Evolutionary conservation across 495 filamentous ascomycete species (phyloP).

Genomic region (Neurospora discreta): DNA sequence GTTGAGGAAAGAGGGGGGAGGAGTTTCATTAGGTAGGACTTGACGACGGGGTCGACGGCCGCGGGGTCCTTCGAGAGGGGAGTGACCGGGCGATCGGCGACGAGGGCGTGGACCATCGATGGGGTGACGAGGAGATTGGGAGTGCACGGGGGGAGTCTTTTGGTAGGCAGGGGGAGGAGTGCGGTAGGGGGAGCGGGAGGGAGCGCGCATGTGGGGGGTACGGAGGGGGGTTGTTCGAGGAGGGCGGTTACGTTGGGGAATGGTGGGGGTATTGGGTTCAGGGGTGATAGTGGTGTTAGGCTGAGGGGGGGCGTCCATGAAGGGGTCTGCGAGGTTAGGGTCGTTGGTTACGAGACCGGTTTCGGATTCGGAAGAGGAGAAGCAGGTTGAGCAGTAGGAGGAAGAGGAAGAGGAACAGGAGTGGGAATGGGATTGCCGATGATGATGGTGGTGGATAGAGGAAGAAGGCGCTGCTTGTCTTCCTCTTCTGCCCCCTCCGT

Average conservation of each 20-base stretch:
- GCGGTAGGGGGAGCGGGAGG: neutral
- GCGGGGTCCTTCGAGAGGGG: neutral
- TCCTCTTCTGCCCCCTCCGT: neutral
- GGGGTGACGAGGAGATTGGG: neutral
- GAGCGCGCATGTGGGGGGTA: neutral
- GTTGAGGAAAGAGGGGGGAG: neutral
- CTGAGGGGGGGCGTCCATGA: neutral
- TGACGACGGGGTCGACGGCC: neutral
- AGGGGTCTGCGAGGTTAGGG: neutral
- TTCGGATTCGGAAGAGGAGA: neutral
- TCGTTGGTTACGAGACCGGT: neutral
- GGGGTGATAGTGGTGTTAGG: neutral
- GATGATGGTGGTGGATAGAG: neutral
- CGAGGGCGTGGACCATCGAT: neutral
- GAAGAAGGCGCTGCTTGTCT: neutral
- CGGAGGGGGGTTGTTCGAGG: neutral
- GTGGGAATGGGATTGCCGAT: neutral
- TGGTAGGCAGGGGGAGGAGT: neutral
- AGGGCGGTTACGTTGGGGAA: neutral
- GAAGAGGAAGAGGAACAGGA: neutral
- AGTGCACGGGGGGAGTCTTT: neutral
- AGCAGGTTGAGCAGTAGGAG: neutral
- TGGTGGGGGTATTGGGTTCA: neutral
- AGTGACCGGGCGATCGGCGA: neutral
- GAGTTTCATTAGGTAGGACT: neutral